phyloP scores from a whole-genome alignment of 805 yeast species.

The Priceomyces haplophilus region DNA sequence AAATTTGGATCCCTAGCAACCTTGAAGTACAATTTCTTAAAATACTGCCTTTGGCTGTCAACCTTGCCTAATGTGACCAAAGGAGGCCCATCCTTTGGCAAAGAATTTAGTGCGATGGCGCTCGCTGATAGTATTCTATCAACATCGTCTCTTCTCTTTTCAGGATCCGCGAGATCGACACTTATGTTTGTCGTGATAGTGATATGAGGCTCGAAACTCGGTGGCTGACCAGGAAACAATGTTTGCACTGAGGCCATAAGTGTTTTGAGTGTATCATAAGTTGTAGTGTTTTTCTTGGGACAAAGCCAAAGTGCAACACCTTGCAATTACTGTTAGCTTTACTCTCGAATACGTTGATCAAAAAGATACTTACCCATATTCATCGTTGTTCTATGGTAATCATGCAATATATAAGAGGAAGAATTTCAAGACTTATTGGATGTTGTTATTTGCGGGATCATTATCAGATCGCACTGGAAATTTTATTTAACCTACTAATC shows the following conservation, averaged over 20 bases:
- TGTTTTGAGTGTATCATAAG: conserved; percentile 55
- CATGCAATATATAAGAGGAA: not conserved
- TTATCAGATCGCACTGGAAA: not conserved
- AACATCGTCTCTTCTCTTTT: conserved; percentile 51
- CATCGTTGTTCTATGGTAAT: not conserved
- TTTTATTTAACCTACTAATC: too few relatives aligned
- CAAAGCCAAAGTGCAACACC: conserved; percentile 73
- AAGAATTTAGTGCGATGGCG: conserved; percentile 49
- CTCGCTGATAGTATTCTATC: conserved; percentile 56
- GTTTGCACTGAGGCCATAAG: conserved; percentile 65
- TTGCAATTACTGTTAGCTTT: conserved; percentile 14
- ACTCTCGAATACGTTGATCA: not conserved
- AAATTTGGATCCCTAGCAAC: conserved; percentile 45
- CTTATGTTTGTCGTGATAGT: conserved; percentile 66
- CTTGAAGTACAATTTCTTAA: conserved; percentile 54
- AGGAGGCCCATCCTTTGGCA: conserved; percentile 39
- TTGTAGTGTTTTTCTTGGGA: conserved; percentile 54
- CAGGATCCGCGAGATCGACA: conserved; percentile 34
- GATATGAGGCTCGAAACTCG: conserved; percentile 70
- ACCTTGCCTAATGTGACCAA: conserved; percentile 42
- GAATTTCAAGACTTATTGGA: not conserved
- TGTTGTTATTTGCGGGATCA: not conserved
- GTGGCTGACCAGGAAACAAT: conserved; percentile 66
- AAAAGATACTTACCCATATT: conserved; percentile 8
- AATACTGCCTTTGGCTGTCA: conserved; percentile 46